Evolutionary conservation across 768 basidiomycete genomes (phyloP), one percentile per base, ranked within the genome.

Genomic region (Kwoniella mangroviensis): DNA sequence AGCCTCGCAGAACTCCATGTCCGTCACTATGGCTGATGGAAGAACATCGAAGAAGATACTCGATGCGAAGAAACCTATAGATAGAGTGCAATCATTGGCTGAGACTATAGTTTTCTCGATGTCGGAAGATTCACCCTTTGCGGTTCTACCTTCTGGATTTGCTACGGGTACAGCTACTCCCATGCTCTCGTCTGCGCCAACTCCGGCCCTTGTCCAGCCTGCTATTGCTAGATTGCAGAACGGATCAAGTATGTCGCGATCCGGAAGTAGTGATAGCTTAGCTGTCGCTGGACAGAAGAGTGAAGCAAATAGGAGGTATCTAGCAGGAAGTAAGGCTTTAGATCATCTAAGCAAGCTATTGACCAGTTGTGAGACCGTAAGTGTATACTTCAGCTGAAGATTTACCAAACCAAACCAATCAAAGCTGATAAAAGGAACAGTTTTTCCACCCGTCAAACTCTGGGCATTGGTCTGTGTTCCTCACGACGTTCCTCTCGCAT

Each of bases 381-480:
- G 78, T 68, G 45, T 0, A 49, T 49, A 0, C 1, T 28, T 42
- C 40, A 28, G 58, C 28, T 21, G 3, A 26, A 10, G 4, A 6
- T 11, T 4, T 28, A n/a, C n/a, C n/a, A n/a, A n/a, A n/a, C n/a
- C 10, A 41, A 9, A 28, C 12, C 28, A 24, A 41, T 45, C 11
- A 61, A n/a, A 19, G 54, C 60, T 72, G 71, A 67, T 41, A 68
- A 28, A 13, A n/a, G n/a, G n/a, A n/a, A n/a, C n/a, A n/a, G n/a
- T n/a, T n/a, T n/a, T 96, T 94, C 84, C 93, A 94, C 79, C 93
- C 93, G 0, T 90, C 90, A 11, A 94, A 93, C 77, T 91, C 91
- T 1, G 93, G 93, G 10, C 85, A 87, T 12, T 94, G 92, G 90
- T 92, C 92, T 4, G 84, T 86, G 10, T 74, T 78, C 45, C 73